phyloP scores from a whole-genome alignment of 805 yeast genomes.

The Wickerhamomyces chaumierensis region DNA sequence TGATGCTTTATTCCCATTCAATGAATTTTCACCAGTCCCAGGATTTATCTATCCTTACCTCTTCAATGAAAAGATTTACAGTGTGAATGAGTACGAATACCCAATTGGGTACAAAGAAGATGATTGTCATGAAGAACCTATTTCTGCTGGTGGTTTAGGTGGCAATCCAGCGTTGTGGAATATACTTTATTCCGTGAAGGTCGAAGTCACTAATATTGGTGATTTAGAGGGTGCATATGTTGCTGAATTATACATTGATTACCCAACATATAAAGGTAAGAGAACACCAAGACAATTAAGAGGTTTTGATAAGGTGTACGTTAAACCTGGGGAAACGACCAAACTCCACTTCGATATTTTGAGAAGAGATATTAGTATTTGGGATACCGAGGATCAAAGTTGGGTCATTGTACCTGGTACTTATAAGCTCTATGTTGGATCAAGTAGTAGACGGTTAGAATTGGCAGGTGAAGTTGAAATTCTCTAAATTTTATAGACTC shows the following conservation, averaged over 20 bases:
- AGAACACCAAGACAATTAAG: conserved; percentile 43
- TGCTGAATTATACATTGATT: conserved; percentile 1
- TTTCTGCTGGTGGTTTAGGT: conserved; percentile 39
- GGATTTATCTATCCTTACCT: conserved; percentile 48
- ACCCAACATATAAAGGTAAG: conserved; percentile 19
- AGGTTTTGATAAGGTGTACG: conserved; percentile 44
- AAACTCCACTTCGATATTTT: conserved; percentile 31
- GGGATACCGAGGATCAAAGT: conserved; percentile 44
- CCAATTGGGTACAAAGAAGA: conserved; percentile 26
- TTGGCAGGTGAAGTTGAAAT: conserved; percentile 27
- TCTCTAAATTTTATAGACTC: conserved; percentile 6
- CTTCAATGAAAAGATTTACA: conserved; percentile 20
- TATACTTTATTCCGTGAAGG: conserved; percentile 17
- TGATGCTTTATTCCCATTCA: conserved; percentile 42
- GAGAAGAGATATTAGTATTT: conserved; percentile 42
- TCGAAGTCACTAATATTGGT: conserved; percentile 4
- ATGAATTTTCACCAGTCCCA: conserved; percentile 39
- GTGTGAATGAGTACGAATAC: conserved; percentile 21
- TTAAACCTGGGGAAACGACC: conserved; percentile 29
- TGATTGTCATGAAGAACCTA: conserved; percentile 19
- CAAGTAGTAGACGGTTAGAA: conserved; percentile 35
- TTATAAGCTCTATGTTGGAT: conserved; percentile 39
- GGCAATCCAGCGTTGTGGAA: conserved; percentile 56
- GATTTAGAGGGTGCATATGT: conserved; percentile 4
- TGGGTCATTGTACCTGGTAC: conserved; percentile 50